Evolutionary conservation across 1,284 basidiomycete genomes (phyloP), one percentile per base, ranked within the genome.

Genomic region (Cryptococcus neoformans): DNA sequence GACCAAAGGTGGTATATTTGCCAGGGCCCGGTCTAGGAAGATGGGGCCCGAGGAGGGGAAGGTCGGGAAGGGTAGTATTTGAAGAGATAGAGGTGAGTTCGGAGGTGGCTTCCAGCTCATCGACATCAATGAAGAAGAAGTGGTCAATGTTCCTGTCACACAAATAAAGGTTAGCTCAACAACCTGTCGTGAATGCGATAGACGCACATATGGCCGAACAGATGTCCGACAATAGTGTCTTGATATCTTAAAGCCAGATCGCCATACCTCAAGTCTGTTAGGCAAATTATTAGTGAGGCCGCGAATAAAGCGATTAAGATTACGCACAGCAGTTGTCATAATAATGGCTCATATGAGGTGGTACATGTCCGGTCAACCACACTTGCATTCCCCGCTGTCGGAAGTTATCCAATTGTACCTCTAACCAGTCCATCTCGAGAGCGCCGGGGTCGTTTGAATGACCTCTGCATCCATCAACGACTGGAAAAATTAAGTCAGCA

Each of bases 191-290:
- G 35, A 55, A 28, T 28, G 28, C 28, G 28, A 28, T 28, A 28
- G 28, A 76, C 79, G 65, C 77, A 82, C 80, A 82, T 81, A 62
- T 83, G 82, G 0, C 93, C 93, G 65, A 84, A 97, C 41, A 94
- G 80, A 78, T 94, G 90, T 0, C 90, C 92, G 34, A 96, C 81
- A 60, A 96, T 88, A 6, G 90, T 93, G 74, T 94, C 92, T 74
- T 95, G 92, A 77, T 84, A 95, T 55, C 88, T 80, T 59, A 95
- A 78, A 16, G 88, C 83, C 55, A 95, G 78, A 70, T 94, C 90
- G 28, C 85, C 86, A 72, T 94, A 97, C 51, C 88, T 84, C 59
- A 87, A 81, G 73, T 88, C 87, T 90, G 70, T 37, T 5, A 28
- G 21, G n/a, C 12, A 28, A 6, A 39, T 47, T 14, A 59, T 63